Evolutionary conservation across 2,329 filamentous ascomycete species (phyloP).

Genomic region (Pyrenophora graminea): DNA sequence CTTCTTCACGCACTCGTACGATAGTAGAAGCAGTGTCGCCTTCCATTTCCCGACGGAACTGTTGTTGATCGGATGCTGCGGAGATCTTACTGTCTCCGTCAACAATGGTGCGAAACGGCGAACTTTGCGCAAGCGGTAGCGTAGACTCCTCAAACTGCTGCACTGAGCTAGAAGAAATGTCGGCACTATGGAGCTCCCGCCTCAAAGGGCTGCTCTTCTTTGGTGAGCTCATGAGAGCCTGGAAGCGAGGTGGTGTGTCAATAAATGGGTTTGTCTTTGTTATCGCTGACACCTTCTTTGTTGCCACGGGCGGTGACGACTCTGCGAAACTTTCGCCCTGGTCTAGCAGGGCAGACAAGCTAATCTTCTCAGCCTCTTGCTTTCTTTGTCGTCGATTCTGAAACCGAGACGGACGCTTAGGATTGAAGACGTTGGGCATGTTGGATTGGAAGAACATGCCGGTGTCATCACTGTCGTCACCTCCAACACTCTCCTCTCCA

Average conservation of each 20-base stretch:
- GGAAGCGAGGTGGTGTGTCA: constrained; percentile 38
- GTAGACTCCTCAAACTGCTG: constrained; percentile 33
- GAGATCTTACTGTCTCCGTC: constrained; percentile 33
- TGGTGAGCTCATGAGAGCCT: constrained; percentile 31
- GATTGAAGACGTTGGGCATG: constrained; percentile 33
- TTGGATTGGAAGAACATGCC: constrained; percentile 46
- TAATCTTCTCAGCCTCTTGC: constrained; percentile 32
- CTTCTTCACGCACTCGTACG: constrained; percentile 38
- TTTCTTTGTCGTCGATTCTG: constrained; percentile 29
- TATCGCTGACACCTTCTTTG: constrained; percentile 17
- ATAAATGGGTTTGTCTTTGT: constrained; percentile 37
- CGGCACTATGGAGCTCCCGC: constrained; percentile 33
- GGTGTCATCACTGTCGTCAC: constrained; percentile 42
- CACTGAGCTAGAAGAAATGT: constrained; percentile 28
- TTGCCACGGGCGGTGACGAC: constrained; percentile 31
- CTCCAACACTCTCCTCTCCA: constrained; percentile 18
- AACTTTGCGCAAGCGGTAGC: constrained; percentile 38
- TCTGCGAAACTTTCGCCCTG: constrained; percentile 40
- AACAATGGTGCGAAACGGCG: constrained; percentile 38
- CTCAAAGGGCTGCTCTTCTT: constrained; percentile 44
- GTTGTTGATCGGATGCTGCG: constrained; percentile 38
- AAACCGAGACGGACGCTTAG: constrained; percentile 20
- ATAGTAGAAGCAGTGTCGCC: constrained; percentile 33
- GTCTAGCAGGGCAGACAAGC: constrained; percentile 38
- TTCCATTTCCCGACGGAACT: constrained; percentile 39